Base-by-base conservation (phyloP, 2,329 filamentous ascomycete genomes). In the Clarireedia sp. region DNA sequence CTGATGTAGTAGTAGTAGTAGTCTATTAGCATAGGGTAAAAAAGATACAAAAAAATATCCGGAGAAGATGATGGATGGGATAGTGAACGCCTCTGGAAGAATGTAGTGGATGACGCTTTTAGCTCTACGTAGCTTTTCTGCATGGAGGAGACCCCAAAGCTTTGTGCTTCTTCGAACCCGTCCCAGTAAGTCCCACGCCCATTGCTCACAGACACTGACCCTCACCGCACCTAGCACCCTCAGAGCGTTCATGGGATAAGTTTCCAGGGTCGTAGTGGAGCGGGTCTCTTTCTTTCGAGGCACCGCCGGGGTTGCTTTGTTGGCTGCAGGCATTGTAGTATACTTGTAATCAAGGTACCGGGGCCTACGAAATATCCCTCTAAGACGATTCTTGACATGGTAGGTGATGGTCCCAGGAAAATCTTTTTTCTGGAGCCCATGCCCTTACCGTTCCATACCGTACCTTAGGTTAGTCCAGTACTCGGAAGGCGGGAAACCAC, bases 401-500 rank as follows among this genome's bases (percentile, higher is more conserved):
- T 26, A 19, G 14, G 24, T 38, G 38, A 40, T 26, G 40, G 44
- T 62, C 55, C 57, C 56, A 61, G 43, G 50, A 57, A 61, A 60
- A 47, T 19, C 24, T 55, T 49, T 50, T 47, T 47, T 46, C 49
- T 53, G 49, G 26, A 54, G 40, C 24, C 21, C 19, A 44, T 43
- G 51, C 29, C 29, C 29, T 33, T 33, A 33, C 29, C 29, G 29
- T 33, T 33, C 51, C 51, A 47, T 24, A 53, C 54, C 47, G 55
- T 59, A 50, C 54, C 56, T 55, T 21, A 48, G 29, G 23, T 21
- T 29, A 37, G 33, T 55, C 38, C 48, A 41, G 40, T 48, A 55
- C 57, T 60, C 60, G 63, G 62, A 64, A 64, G 55, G 54, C 63
- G 63, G 63, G 62, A 59, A 59, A 48, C 62, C 61, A 58, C 59